Evolutionary conservation across 2,329 filamentous ascomycete species (phyloP).

Genomic region (Ploettnerulaceae sp.): DNA sequence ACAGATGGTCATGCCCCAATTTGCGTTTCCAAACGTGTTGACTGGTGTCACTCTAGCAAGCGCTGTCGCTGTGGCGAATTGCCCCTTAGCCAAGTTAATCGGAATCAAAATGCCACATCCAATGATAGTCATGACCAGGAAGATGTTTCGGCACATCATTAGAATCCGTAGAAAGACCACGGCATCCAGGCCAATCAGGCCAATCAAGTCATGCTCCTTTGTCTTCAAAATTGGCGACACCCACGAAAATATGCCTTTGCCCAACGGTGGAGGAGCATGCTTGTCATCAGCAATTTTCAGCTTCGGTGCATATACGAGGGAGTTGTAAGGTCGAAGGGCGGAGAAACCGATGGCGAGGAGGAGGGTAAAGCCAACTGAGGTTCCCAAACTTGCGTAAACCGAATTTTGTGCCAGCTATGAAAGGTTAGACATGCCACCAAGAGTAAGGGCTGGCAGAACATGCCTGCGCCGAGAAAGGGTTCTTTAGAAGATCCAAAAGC

Average conservation of each 20-base stretch:
- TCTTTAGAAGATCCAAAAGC: constrained; percentile 29
- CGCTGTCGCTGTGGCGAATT: constrained; percentile 35
- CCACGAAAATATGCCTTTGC: constrained; percentile 87
- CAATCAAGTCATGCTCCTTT: constrained; percentile 69
- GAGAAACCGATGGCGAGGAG: constrained; percentile 79
- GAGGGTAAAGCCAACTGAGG: constrained; percentile 70
- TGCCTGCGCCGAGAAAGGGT: constrained; percentile 27
- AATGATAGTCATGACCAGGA: constrained; percentile 65
- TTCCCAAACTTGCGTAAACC: constrained; percentile 73
- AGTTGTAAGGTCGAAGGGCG: constrained; percentile 83
- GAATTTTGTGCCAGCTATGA: constrained; percentile 44
- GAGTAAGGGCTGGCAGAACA: background rate
- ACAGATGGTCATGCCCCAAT: constrained; percentile 57
- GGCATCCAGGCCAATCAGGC: constrained; percentile 86
- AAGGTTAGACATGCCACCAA: constrained; percentile 11
- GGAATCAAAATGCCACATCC: constrained; percentile 78
- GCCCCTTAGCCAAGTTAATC: constrained; percentile 59
- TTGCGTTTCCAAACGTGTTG: constrained; percentile 46
- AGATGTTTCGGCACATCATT: constrained; percentile 90
- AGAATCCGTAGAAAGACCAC: constrained; percentile 84
- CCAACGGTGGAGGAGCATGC: constrained; percentile 81
- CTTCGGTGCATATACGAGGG: constrained; percentile 89
- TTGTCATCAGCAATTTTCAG: constrained; percentile 87
- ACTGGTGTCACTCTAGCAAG: constrained; percentile 57
- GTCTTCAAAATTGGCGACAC: constrained; percentile 71